Evolutionary conservation across 176 grass and related monocot species (phyloP), one percentile per base, ranked within the genome.

Genomic region (Stipa capillata): DNA sequence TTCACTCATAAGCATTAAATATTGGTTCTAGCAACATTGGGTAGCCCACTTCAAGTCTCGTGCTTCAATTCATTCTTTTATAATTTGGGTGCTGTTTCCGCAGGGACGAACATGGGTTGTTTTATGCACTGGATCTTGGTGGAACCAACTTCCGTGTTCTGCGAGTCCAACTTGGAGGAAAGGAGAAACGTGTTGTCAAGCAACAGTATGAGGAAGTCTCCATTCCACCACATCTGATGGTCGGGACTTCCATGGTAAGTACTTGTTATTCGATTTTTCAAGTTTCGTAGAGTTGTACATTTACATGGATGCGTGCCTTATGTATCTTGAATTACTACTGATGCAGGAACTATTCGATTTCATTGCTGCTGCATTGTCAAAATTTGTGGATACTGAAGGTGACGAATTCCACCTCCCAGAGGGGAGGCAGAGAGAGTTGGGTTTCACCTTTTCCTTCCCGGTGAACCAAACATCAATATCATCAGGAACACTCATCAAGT

Each of bases 111-210:
- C 77, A 85, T 52, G 93, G 93, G 13, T 68, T 96, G 40, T 96
- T 88, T 73, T 96, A 96, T 83, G 93, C 87, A 61, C 66, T 96
- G 39, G 93, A 92, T 83, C 93, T 96, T 83, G 93, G 93, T 67
- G 93, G 93, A 2, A 96, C 90, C 33, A 96, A 96, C 82, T 92
- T 96, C 77, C 87, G 93, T 67, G 93, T 96, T 42, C 64, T 96
- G 61, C 88, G 93, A 69, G 84, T 96, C 36, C 93, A 96, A 71
- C 83, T 96, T 24, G 93, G 90, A 85, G 93, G 93, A 33, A 92
- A 63, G 74, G 93, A 92, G 64, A 83, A 83, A 23, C 78, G 78
- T 39, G 81, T 96, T 41, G 77, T 90, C n/a, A 80, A 88, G 35
- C 84, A 88, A 53, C 66, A 96, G 69, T 96, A 69, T 0, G 63